phyloP scores from a whole-genome alignment of 2,329 filamentous ascomycete genomes.

The Acrodontium crateriforme region DNA sequence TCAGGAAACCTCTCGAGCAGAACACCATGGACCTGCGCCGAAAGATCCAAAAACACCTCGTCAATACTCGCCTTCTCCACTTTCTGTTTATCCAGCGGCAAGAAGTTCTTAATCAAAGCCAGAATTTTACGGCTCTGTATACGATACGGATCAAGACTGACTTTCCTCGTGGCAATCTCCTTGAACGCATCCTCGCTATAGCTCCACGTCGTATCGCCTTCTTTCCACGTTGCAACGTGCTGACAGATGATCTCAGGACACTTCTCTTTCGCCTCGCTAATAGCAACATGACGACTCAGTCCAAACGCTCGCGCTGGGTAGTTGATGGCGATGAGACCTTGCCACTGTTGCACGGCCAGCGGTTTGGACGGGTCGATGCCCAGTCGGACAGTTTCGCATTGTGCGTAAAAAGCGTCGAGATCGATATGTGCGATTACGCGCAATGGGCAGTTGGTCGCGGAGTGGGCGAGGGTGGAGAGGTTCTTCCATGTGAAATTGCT shows the following conservation, averaged over 20 bases:
- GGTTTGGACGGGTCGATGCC: constrained; percentile 61
- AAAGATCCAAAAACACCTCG: constrained; percentile 89
- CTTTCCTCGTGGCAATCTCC: constrained; percentile 79
- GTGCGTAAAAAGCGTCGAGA: constrained; percentile 88
- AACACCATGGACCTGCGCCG: constrained; percentile 63
- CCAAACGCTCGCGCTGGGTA: constrained; percentile 77
- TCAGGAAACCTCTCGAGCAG: constrained; percentile 67
- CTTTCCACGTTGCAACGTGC: constrained; percentile 90
- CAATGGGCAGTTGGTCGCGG: constrained; percentile 58
- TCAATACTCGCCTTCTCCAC: constrained; percentile 93
- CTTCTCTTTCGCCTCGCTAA: constrained; percentile 69
- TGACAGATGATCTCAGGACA: constrained; percentile 76
- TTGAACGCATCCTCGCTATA: constrained; percentile 67
- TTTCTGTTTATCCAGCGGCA: constrained; percentile 51
- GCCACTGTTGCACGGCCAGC: constrained; percentile 89
- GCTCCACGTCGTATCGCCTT: constrained; percentile 82
- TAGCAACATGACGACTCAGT: constrained; percentile 64
- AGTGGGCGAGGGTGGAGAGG: constrained; percentile 59
- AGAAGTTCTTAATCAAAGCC: constrained; percentile 56
- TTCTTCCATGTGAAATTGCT: constrained; percentile 81
- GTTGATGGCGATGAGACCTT: constrained; percentile 90
- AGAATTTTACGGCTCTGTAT: constrained; percentile 73
- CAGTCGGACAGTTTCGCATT: constrained; percentile 87
- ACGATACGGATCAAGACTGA: constrained; percentile 84
- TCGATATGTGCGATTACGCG: constrained; percentile 85